Percentiles rank a stretch among this genome's conserved stretches.
These are phyloP conservation scores for Diacronema lutheri DNA, from an alignment of 78 protist species.

Conservation along the genomic window DNA sequence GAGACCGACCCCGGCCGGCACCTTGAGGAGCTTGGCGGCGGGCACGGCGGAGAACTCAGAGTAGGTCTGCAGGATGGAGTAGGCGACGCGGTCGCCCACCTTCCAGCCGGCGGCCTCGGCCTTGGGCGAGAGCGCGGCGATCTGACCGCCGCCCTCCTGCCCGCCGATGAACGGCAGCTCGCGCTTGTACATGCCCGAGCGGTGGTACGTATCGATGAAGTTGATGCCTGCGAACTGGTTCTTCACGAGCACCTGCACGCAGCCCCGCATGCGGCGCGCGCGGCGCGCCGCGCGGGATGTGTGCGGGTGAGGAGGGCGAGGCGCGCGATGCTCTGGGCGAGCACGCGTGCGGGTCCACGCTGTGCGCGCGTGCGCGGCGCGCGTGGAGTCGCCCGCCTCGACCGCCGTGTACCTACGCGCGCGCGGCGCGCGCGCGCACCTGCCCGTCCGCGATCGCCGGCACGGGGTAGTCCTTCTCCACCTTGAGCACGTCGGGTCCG, in stretches of 20 bases:
- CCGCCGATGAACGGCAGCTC: slow-evolving; percentile 36
- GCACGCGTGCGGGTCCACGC: no score
- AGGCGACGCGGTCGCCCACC: slow-evolving; percentile 5
- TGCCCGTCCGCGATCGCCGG: not conserved
- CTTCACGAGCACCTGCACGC: slow-evolving; percentile 24
- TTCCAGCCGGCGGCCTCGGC: not conserved
- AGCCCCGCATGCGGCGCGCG: no score
- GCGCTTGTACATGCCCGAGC: slow-evolving; percentile 9
- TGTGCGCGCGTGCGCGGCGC: no score
- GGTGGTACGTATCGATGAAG: slow-evolving; percentile 49
- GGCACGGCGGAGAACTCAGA: slow-evolving; percentile 32
- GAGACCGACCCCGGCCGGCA: not conserved
- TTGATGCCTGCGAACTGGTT: slow-evolving; percentile 34
- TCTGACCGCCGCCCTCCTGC: slow-evolving; percentile 6
- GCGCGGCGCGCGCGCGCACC: not conserved
- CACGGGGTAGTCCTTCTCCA: not conserved
- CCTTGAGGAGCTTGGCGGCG: slow-evolving; percentile 2
- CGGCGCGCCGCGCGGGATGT: no score
- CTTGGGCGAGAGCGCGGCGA: slow-evolving; percentile 2
- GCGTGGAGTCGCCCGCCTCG: not conserved
- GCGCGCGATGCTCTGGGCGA: no score
- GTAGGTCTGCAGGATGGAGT: slow-evolving; percentile 26
- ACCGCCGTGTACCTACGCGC: not conserved
- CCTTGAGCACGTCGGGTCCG: not conserved
- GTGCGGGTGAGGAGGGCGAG: no score